phyloP scores from a whole-genome alignment of 2,329 filamentous ascomycete species.

The Ophiostoma australiae region DNA sequence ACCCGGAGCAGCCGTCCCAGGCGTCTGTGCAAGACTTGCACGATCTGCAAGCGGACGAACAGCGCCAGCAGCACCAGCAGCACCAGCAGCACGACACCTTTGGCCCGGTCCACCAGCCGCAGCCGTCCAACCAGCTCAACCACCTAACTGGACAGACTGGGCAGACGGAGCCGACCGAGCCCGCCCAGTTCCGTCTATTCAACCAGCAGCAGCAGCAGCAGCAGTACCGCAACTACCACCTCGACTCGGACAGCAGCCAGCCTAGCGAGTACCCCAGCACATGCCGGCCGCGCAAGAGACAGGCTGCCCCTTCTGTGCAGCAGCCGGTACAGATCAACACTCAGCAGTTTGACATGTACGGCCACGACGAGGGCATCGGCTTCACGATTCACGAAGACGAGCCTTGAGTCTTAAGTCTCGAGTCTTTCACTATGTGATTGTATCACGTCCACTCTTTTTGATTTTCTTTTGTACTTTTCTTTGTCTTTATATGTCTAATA shows the following conservation, averaged over 20 bases:
- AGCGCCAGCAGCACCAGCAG: constrained; percentile 6
- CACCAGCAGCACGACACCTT: not conserved
- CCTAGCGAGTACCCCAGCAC: constrained; percentile 55
- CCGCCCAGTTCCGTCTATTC: not conserved
- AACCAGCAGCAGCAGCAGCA: not conserved
- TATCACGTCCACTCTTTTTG: not conserved
- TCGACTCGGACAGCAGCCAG: constrained; percentile 43
- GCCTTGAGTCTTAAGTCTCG: not conserved
- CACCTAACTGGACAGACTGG: not conserved
- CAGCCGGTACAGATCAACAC: constrained; percentile 24
- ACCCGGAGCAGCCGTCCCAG: constrained; percentile 35
- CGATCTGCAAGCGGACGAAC: too few relatives aligned
- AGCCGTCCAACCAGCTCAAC: not conserved
- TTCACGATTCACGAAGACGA: constrained; percentile 28
- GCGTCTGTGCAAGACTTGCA: constrained; percentile 5
- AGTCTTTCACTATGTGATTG: not conserved
- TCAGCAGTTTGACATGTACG: constrained; percentile 10
- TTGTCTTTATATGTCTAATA: not conserved
- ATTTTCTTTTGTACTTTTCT: not conserved
- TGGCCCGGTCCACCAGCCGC: not conserved
- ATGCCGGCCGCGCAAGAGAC: constrained; percentile 38
- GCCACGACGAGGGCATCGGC: constrained; percentile 21
- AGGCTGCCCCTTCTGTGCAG: not conserved
- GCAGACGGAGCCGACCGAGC: not conserved
- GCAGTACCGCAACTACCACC: not conserved